phyloP scores from a whole-genome alignment of 345 rosid genomes.

The Moricandia arvensis region DNA sequence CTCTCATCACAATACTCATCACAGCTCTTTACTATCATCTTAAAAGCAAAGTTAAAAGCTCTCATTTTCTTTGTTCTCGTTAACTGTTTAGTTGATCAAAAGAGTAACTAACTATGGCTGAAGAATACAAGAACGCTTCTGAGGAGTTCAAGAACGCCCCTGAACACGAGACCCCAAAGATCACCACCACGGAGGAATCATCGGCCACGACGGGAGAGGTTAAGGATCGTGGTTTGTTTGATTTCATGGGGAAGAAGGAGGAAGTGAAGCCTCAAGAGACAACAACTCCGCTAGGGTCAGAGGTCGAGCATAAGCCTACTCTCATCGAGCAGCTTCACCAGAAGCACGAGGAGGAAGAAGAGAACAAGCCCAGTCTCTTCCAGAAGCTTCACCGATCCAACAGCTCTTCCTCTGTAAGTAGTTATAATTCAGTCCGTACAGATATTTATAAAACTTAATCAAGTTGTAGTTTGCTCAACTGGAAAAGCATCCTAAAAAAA shows the following conservation, averaged over 20 bases:
- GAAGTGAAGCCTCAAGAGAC: conserved; percentile 59
- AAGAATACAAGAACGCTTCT: conserved; percentile 32
- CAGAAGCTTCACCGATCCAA: conserved; percentile 65
- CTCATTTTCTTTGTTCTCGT: not conserved
- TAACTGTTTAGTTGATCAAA: not conserved
- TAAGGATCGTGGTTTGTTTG: conserved; percentile 68
- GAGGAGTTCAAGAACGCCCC: conserved; percentile 23
- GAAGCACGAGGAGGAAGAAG: not conserved
- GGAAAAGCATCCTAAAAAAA: no score
- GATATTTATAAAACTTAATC: no score
- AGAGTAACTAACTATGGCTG: conserved; percentile 48
- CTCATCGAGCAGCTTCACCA: conserved; percentile 62
- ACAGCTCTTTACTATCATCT: not conserved
- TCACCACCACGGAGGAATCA: conserved; percentile 18
- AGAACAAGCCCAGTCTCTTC: conserved; percentile 35
- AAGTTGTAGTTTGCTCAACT: no score
- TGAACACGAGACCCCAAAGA: conserved; percentile 44
- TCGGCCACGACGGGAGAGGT: conserved; percentile 38
- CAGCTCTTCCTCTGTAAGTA: conserved; percentile 92
- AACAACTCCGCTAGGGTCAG: conserved; percentile 29
- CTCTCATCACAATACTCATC: conserved; percentile 27
- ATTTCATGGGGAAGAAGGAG: conserved; percentile 64
- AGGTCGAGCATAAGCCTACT: conserved; percentile 42
- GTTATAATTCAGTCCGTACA: not conserved
- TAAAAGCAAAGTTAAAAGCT: not conserved